Evolutionary conservation across 305 asterid genomes (phyloP), one percentile per base, ranked within the genome.

Genomic region (Stenogyne calaminthoides): DNA sequence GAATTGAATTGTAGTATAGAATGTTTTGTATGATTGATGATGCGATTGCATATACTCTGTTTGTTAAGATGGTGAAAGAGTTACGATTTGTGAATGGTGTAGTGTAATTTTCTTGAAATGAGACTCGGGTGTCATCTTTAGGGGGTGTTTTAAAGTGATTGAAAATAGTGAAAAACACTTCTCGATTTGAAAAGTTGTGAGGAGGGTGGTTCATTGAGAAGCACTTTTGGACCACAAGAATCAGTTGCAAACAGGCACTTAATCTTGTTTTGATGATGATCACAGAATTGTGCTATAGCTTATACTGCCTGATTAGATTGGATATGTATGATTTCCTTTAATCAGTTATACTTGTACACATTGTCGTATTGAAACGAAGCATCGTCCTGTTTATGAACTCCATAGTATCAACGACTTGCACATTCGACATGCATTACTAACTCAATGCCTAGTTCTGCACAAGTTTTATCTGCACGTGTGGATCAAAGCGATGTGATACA

Each of bases 391-490:
- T 63, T 73, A 88, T 85, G 64, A 76, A 87, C 65, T 87, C 87
- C 63, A 80, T 85, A 6, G 88, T 82, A 58, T 84, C 86, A 40
- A 85, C 90, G 16, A 88, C 90, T 91, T 85, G 87, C 76, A 71
- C 25, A 57, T 68, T n/a, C 64, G 14, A 36, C 4, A 2, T 56
- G n/a, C 7, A 5, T 19, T 22, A 29, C 47, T 47, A 54, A 27
- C 76, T 59, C 60, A 69, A 34, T 3, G 55, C 18, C 22, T 10
- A 44, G 61, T 57, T 22, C 42, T 9, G 8, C 44, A 7, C 0
- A 3, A n/a, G 15, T 9, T n/a, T 15, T 47, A 19, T 49, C 20
- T 49, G 20, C 51, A 47, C 6, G n/a, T n/a, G 11, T 37, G 42
- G 42, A 37, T 37, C 2, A 11, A 37, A 37, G 9, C 10, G 42